Evolutionary conservation across 2,329 filamentous ascomycete species (phyloP), one percentile per base, ranked within the genome.

Genomic region (Colletotrichum lentis): DNA sequence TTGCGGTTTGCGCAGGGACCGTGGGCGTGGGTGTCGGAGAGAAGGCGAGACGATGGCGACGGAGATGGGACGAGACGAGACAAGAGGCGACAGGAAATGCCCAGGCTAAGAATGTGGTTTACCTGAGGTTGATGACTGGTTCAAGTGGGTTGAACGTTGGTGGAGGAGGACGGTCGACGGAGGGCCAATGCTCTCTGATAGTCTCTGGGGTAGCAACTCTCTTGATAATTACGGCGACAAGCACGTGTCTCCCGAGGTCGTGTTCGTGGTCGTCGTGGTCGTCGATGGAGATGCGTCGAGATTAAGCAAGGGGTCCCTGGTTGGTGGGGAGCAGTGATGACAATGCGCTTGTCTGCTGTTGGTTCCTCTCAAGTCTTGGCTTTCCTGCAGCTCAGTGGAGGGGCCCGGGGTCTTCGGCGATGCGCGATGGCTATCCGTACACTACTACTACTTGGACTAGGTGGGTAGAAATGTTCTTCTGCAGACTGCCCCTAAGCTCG

Each of bases 51-150:
- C 61, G 65, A 64, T 20, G 65, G 31, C 27, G 41, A 53, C 31
- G 31, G 39, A 68, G 65, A 64, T 60, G 65, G 43, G 65, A 68
- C 52, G 65, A 65, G 65, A 64, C 49, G 60, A 47, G 60, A 58
- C 64, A 27, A 27, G 27, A 27, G 27, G 55, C 41, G 65, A 65
- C 55, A 49, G 53, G 61, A 67, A 39, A 14, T 53, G 37, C 55
- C 41, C 18, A 20, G 24, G n/a, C 12, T 22, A 10, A 18, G 54
- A 57, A 31, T n/a, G n/a, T 14, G 35, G 41, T 27, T 14, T 18
- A 24, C 24, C 27, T 43, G 37, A 41, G 10, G n/a, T 27, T 8
- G 22, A 55, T 20, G 31, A 18, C 35, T 20, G 18, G 27, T n/a
- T 3, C 3, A 10, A n/a, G n/a, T 12, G 49, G 18, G 5, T 2